Base-by-base conservation (phyloP, 305 asterid genomes). In the Fraxinus albicans region DNA sequence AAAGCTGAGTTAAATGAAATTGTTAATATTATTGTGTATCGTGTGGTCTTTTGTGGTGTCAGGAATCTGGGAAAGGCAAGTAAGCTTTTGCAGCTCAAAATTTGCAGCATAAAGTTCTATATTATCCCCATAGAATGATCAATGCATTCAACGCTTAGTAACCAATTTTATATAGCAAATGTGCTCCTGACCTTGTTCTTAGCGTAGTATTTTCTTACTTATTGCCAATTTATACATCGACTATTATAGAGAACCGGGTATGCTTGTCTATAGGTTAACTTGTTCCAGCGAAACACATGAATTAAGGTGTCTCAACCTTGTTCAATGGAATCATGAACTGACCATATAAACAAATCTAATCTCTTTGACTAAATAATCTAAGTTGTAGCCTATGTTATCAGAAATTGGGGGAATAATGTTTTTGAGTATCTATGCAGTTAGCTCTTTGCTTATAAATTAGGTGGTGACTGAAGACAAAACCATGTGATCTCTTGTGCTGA, bases 391-490 rank as follows among this genome's bases (percentile, higher is more conserved):
- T 60, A 15, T 53, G 23, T 34, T 58, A 17, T 10, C 23, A 3
- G 25, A 44, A 81, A 58, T 73, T 80, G 76, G 38, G 69, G 76
- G 27, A 73, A 63, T 80, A 83, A 15, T 19, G 23, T 38, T 78
- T 78, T 29, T 69, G 36, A 69, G 33, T 69, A 69, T 40, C 75
- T 4, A 74, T 74, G 77, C 77, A 80, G 47, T 29, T 9, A 25
- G 38, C 1, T 27, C 36, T 29, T 69, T 27, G 75, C 75, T 33
- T 69, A 27, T 4, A 81, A 36, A 69, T 12, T 69, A 69, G 75
- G 75, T 29, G 6, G 35, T 13, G n/a, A 69, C 4, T 69, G 75
- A 25, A 25, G 38, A 27, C 75, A 25, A 25, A 29, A 25, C 75
- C 75, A 29, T 12, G 74, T 67, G 74, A 67, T 63, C 72, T 23